Conservation (phyloP, 805 yeast genomes). For the Ascoidea tarda region DNA sequence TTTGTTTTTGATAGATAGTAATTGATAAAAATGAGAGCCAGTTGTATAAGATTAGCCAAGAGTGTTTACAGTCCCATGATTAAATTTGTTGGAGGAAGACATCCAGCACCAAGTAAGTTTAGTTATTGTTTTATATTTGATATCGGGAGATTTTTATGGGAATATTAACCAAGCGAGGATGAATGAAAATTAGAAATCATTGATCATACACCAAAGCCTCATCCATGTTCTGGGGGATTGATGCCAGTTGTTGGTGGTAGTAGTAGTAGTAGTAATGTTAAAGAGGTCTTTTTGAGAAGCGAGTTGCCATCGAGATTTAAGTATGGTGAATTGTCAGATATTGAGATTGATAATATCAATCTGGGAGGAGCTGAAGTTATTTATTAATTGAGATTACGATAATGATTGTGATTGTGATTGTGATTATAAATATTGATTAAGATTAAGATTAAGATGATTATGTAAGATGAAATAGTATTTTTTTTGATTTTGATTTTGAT, state of each 20-base stretch:
- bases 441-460: no score
- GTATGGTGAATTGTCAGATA: slow-evolving; percentile 43
- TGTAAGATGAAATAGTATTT: no score
- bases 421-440: no score
- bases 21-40: slow-evolving; percentile 17
- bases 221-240: slow-evolving; percentile 28
- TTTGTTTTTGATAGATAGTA: no score
- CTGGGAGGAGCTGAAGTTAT: slow-evolving; percentile 67
- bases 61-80: neutral
- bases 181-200: neutral
- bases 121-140: no score
- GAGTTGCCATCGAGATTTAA: slow-evolving; percentile 66
- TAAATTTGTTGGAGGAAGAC: neutral
- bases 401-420: no score
- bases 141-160: no score
- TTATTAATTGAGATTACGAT: no score
- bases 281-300: slow-evolving; percentile 17
- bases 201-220: slow-evolving; percentile 19
- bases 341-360: slow-evolving; percentile 64
- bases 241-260: slow-evolving; percentile 19
- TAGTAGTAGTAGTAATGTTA: slow-evolving; percentile 2
- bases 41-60: slow-evolving; percentile 14
- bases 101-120: neutral
- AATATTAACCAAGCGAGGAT: no score
- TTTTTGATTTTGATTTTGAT: no score